Conservation (phyloP, 352 stramenopile genomes). For the Pythium myriotylum region DNA sequence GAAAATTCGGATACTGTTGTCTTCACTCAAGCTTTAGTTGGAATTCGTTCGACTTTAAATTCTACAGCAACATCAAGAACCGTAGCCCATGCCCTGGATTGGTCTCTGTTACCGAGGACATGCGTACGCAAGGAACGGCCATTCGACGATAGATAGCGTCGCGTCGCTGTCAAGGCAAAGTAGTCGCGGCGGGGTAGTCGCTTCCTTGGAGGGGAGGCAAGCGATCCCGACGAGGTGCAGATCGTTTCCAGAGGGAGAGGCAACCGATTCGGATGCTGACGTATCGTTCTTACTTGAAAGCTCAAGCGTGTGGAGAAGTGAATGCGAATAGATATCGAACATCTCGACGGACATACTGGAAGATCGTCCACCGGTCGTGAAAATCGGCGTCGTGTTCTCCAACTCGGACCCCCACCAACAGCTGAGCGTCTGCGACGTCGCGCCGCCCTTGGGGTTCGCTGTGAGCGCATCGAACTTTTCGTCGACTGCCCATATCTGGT, state of each 20-base stretch:
- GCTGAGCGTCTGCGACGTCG: constrained; percentile 50
- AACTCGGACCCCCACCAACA: constrained; percentile 43
- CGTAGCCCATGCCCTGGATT: too few species aligned
- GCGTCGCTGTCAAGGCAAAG: constrained; percentile 51
- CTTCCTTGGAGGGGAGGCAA: neutral
- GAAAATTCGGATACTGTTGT: too few species aligned
- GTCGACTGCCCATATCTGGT: constrained; percentile 31
- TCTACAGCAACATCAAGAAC: too few species aligned
- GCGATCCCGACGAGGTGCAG: constrained; percentile 21
- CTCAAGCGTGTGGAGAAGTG: constrained; percentile 48
- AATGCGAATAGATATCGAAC: constrained; percentile 44
- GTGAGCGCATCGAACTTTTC: constrained; percentile 34
- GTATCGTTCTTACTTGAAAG: constrained; percentile 11
- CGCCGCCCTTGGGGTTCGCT: constrained; percentile 46
- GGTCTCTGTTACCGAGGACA: constrained; percentile 19
- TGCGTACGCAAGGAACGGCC: constrained; percentile 46
- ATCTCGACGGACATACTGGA: constrained; percentile 45
- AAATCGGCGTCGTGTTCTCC: constrained; percentile 19
- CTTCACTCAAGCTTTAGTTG: too few species aligned
- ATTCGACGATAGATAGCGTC: constrained; percentile 39
- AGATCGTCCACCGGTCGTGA: constrained; percentile 47
- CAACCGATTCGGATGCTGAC: neutral
- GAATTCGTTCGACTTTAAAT: too few species aligned
- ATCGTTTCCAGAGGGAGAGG: neutral
- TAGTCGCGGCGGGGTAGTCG: constrained; percentile 15